phyloP scores from a whole-genome alignment of 2,329 filamentous ascomycete species.

The Calonectria henricotiae region DNA sequence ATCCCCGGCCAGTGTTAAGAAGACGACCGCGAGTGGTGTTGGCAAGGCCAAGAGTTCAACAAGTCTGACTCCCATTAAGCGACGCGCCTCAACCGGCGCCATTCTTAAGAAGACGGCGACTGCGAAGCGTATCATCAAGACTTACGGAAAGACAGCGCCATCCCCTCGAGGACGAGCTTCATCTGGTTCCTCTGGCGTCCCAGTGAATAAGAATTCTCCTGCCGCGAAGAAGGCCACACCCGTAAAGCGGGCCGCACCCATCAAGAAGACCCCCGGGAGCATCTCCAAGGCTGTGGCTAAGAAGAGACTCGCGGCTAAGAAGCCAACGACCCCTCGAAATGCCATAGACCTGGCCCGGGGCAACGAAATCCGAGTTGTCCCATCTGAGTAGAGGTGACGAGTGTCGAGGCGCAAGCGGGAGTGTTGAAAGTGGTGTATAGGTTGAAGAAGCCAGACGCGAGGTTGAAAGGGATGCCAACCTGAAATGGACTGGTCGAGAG shows the following conservation, averaged over 20 bases:
- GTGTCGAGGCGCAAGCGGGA: neutral
- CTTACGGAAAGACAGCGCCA: slow-evolving; percentile 49
- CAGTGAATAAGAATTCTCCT: slow-evolving; percentile 33
- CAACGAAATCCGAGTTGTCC: slow-evolving; percentile 47
- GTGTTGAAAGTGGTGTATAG: slow-evolving; percentile 25
- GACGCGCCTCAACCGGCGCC: slow-evolving; percentile 49
- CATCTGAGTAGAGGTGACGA: slow-evolving; percentile 7
- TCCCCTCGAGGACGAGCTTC: slow-evolving; percentile 49
- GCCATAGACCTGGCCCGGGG: slow-evolving; percentile 45
- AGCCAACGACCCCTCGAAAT: slow-evolving; percentile 43
- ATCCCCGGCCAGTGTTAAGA: slow-evolving; percentile 24
- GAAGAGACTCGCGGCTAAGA: slow-evolving; percentile 28
- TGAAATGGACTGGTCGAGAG: slow-evolving; percentile 18
- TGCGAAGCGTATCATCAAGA: slow-evolving; percentile 53
- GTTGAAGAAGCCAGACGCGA: neutral
- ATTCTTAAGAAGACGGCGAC: slow-evolving; percentile 54
- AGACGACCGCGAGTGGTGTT: neutral
- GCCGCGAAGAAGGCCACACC: slow-evolving; percentile 40
- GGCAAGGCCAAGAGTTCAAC: slow-evolving; percentile 17
- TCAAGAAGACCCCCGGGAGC: slow-evolving; percentile 40
- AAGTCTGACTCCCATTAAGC: slow-evolving; percentile 46
- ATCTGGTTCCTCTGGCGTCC: slow-evolving; percentile 12
- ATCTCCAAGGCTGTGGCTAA: slow-evolving; percentile 34
- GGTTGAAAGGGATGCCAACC: slow-evolving; percentile 17
- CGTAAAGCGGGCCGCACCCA: slow-evolving; percentile 38